A percentile compares a stretch with the other conserved stretches of the same genome.
Evolutionary conservation across 805 yeast species (phyloP).

Genomic region (Wickerhamomyces hampshirensis): DNA sequence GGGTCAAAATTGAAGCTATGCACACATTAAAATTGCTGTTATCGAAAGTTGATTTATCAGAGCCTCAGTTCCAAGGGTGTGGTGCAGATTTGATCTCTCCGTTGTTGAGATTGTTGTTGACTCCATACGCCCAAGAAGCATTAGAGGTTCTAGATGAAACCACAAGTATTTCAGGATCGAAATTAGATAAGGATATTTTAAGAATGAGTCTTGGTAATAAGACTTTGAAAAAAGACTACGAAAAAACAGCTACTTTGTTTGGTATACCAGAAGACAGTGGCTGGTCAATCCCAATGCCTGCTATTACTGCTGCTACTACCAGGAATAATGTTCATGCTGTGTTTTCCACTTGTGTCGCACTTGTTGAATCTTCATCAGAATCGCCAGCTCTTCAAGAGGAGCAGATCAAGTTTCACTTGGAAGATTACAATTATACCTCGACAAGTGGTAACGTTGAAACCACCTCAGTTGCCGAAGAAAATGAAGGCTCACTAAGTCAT

Average conservation of each 20-base stretch:
- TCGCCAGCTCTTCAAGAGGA: slow-evolving; percentile 28
- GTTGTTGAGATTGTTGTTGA: slow-evolving; percentile 66
- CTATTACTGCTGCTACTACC: slow-evolving; percentile 81
- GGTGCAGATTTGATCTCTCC: slow-evolving; percentile 97
- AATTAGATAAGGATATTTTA: slow-evolving; percentile 84
- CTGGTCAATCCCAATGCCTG: slow-evolving; percentile 97
- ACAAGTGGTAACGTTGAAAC: slow-evolving; percentile 37
- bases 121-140: slow-evolving; percentile 87
- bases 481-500: slow-evolving; percentile 73
- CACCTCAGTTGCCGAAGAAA: slow-evolving; percentile 50
- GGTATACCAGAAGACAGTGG: slow-evolving; percentile 95
- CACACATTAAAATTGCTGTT: slow-evolving; percentile 67
- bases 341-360: slow-evolving; percentile 69
- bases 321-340: slow-evolving; percentile 94
- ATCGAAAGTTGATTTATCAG: slow-evolving; percentile 69
- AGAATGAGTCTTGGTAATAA: slow-evolving; percentile 88
- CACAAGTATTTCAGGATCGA: slow-evolving; percentile 79
- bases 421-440: slow-evolving; percentile 39
- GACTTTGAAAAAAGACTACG: slow-evolving; percentile 73
- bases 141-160: slow-evolving; percentile 86
- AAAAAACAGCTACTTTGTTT: slow-evolving; percentile 80
- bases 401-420: slow-evolving; percentile 49
- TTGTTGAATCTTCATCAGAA: slow-evolving; percentile 19
- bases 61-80: slow-evolving; percentile 77
- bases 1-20: slow-evolving; percentile 82